These are phyloP conservation scores for Kalmusia sp. DNA, from an alignment of 2,329 filamentous ascomycete genomes.

Conservation along the genomic window DNA sequence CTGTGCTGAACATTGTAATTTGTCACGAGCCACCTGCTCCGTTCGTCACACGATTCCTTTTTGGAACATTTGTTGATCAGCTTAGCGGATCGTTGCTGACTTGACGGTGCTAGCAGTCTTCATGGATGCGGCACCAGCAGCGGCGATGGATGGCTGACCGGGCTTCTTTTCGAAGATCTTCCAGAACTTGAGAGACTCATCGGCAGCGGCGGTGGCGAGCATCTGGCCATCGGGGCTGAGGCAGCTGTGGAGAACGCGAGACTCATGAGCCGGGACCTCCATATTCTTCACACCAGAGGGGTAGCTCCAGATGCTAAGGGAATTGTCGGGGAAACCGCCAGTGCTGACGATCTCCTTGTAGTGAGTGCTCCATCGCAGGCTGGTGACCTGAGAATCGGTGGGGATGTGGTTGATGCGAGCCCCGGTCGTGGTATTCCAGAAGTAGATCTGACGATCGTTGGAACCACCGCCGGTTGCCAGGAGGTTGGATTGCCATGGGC, in stretches of 20 bases:
- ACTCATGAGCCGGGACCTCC: slow-evolving; percentile 97
- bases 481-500: slow-evolving; percentile 97
- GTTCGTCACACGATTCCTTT: slow-evolving; percentile 7
- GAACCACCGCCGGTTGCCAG: slow-evolving; percentile 95
- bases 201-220: slow-evolving; percentile 92
- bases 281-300: slow-evolving; percentile 95
- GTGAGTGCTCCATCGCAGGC: slow-evolving; percentile 92
- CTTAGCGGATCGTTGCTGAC: slow-evolving; percentile 76
- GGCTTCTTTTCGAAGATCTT: slow-evolving; percentile 99
- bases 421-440: slow-evolving; percentile 99
- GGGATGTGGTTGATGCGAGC: slow-evolving; percentile 99
- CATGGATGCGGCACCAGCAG: slow-evolving; percentile 75
- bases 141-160: slow-evolving; percentile 69
- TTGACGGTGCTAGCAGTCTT: slow-evolving; percentile 78
- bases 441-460: slow-evolving; percentile 98
- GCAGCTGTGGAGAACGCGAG: slow-evolving; percentile 93
- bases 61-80: background rate
- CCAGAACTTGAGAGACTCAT: slow-evolving; percentile 99
- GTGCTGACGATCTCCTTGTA: slow-evolving; percentile 99
- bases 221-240: slow-evolving; percentile 98
- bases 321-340: slow-evolving; percentile 98
- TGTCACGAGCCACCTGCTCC: slow-evolving; percentile 24
- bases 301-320: slow-evolving; percentile 98
- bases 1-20: slow-evolving; percentile 14
- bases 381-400: slow-evolving; percentile 96